Conservation (phyloP, 345 rosid species). For the Brassica juncea region DNA sequence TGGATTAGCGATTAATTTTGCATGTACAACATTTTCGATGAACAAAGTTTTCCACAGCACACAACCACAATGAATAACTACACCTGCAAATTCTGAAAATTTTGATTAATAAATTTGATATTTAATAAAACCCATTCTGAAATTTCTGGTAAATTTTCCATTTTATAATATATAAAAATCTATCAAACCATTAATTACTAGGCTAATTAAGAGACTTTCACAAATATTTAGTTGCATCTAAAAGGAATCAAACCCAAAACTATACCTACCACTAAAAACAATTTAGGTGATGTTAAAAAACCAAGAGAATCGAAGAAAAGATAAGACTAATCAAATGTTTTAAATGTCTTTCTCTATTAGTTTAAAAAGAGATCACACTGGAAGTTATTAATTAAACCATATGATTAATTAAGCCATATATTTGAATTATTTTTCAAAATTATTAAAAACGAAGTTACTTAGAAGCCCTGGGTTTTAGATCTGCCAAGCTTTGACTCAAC, state of each 20-base stretch:
- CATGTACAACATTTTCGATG: too few species aligned
- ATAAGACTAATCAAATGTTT: slow-evolving; percentile 1
- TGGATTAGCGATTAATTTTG: too few species aligned
- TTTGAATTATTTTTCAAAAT: not conserved
- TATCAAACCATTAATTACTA: not conserved
- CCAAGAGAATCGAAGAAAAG: not conserved
- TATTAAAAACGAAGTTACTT: slow-evolving; percentile 21
- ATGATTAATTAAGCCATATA: not conserved
- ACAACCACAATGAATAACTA: too few species aligned
- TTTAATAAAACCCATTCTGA: too few species aligned
- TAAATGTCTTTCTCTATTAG: not conserved
- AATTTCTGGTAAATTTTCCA: too few species aligned
- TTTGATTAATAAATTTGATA: too few species aligned
- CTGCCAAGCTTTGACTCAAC: slow-evolving; percentile 39
- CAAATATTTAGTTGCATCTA: not conserved
- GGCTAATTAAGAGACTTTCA: not conserved
- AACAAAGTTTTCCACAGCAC: too few species aligned
- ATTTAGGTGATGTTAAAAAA: not conserved
- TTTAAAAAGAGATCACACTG: not conserved
- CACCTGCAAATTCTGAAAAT: too few species aligned
- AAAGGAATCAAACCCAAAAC: not conserved
- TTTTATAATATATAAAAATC: not conserved
- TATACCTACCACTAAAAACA: not conserved
- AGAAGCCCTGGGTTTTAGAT: slow-evolving; percentile 18
- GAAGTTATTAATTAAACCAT: not conserved